Conservation (phyloP, 2,329 filamentous ascomycete species). For the Alternaria gansuensis region DNA sequence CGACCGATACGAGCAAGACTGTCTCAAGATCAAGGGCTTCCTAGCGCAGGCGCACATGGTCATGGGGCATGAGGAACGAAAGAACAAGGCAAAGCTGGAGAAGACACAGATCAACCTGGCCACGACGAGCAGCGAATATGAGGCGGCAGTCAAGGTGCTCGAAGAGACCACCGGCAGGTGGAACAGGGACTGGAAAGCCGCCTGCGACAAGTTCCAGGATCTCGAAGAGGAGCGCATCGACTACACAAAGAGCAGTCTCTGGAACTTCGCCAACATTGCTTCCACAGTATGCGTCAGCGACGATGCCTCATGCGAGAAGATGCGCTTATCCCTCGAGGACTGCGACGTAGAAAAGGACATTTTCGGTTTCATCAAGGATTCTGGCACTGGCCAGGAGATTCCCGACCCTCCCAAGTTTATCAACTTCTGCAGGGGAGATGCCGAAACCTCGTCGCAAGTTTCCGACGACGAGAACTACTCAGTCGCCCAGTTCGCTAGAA, state of each 20-base stretch:
- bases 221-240: conserved; percentile 96
- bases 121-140: conserved; percentile 90
- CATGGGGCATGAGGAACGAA: conserved; percentile 98
- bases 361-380: conserved; percentile 82
- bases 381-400: conserved; percentile 94
- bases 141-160: conserved; percentile 87
- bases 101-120: conserved; percentile 98
- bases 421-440: conserved; percentile 94
- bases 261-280: conserved; percentile 97
- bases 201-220: conserved; percentile 98
- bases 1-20: conserved; percentile 96
- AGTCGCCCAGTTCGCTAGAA: conserved; percentile 92
- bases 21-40: conserved; percentile 97
- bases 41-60: conserved; percentile 99
- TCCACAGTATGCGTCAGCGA: conserved; percentile 98
- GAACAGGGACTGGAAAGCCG: conserved; percentile 98
- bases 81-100: conserved; percentile 98
- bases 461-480: conserved; percentile 92
- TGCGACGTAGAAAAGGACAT: conserved; percentile 99
- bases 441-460: conserved; percentile 80
- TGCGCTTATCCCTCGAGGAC: conserved; percentile 88
- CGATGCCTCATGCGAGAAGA: conserved; percentile 91
- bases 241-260: conserved; percentile 96
- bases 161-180: conserved; percentile 95
- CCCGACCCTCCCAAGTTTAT: conserved; percentile 97